phyloP scores from a whole-genome alignment of 192 early-diverging fungal species.

The Coemansia sp. region DNA sequence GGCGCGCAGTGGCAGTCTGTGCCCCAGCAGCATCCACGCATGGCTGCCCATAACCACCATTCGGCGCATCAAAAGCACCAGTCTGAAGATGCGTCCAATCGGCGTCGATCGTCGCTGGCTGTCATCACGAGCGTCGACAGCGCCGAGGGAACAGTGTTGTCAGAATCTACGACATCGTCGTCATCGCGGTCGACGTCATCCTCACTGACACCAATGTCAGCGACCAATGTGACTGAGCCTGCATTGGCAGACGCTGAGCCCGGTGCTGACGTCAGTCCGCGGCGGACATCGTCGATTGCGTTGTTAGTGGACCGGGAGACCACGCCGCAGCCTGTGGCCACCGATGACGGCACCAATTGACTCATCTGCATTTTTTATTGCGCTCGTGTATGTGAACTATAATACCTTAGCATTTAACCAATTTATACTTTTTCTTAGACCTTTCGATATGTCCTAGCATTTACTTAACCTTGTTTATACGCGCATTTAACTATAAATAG shows the following conservation, averaged over 20 bases:
- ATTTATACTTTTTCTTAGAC: neutral
- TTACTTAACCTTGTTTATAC: neutral
- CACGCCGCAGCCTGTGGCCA: neutral
- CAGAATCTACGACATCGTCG: slow-evolving; percentile 4
- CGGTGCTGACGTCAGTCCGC: neutral
- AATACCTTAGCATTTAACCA: neutral
- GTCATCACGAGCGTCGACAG: slow-evolving; percentile 10
- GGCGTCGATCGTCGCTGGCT: slow-evolving; percentile 30
- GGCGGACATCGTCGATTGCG: slow-evolving; percentile 35
- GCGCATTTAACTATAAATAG: slow-evolving; percentile 1
- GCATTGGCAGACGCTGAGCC: neutral
- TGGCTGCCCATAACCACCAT: neutral
- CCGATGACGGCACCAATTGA: neutral
- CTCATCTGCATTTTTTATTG: neutral
- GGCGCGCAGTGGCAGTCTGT: slow-evolving; percentile 7
- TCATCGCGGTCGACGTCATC: slow-evolving; percentile 4
- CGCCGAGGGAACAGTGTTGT: neutral
- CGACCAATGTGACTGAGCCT: neutral
- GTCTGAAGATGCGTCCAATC: slow-evolving; percentile 4
- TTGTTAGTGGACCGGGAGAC: slow-evolving; percentile 17
- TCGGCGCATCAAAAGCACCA: neutral
- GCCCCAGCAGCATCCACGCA: slow-evolving; percentile 10
- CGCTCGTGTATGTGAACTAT: slow-evolving; percentile 1
- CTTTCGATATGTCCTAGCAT: neutral
- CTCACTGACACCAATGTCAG: slow-evolving; percentile 9